Evolutionary conservation across 371 early-diverging fungal species (phyloP).

Genomic region (Apophysomyces elegans): DNA sequence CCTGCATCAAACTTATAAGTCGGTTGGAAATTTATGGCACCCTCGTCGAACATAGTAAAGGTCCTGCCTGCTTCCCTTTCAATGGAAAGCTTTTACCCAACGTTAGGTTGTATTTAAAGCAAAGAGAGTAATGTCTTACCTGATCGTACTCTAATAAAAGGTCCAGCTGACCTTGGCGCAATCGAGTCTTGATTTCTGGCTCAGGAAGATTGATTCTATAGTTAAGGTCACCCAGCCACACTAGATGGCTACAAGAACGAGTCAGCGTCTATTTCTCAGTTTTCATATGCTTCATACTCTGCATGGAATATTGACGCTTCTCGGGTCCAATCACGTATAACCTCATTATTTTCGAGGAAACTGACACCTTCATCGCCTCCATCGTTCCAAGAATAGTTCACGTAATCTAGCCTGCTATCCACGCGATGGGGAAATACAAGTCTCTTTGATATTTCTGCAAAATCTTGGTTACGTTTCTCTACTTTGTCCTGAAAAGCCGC

Average conservation of each 20-base stretch:
- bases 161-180: conserved; percentile 59
- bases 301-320: conserved; percentile 66
- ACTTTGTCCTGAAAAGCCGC: conserved; percentile 84
- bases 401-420: conserved; percentile 35
- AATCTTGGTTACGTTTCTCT: conserved; percentile 90
- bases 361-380: conserved; percentile 55
- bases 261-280: background rate
- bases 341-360: conserved; percentile 36
- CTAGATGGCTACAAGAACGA: conserved; percentile 60
- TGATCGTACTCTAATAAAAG: conserved; percentile 72
- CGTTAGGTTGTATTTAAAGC: no score
- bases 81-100: conserved; percentile 31
- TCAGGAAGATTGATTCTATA: conserved; percentile 80
- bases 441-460: conserved; percentile 77
- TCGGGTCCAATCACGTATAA: conserved; percentile 37
- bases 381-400: conserved; percentile 47
- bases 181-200: conserved; percentile 54
- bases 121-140: conserved; percentile 29
- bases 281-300: conserved; percentile 54
- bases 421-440: conserved; percentile 57
- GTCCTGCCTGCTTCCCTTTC: conserved; percentile 52
- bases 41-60: conserved; percentile 87
- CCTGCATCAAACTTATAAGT: conserved; percentile 95
- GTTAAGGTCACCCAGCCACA: conserved; percentile 96
- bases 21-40: conserved; percentile 78